A percentile compares a stretch with the other conserved stretches of the same genome.
phyloP scores from a whole-genome alignment of 140 eudicot species.

The Ambrosia hybrid region DNA sequence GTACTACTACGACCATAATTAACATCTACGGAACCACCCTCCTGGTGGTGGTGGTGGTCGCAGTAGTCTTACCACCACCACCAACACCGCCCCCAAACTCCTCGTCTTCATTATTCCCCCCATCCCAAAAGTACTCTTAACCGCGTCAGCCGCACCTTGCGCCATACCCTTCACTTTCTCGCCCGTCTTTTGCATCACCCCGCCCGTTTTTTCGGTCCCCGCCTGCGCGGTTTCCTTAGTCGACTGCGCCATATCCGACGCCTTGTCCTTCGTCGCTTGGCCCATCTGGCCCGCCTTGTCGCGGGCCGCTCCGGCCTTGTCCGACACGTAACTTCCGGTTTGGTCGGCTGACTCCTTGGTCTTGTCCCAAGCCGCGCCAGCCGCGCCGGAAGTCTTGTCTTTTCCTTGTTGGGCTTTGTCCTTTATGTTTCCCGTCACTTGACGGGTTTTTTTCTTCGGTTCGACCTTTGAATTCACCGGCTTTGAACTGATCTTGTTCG shows the following conservation, averaged over 20 bases:
- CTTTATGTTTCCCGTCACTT: conserved; percentile 40
- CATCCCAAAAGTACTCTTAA: conserved; percentile 67
- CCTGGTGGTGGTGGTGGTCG: conserved; percentile 18
- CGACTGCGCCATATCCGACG: conserved; percentile 55
- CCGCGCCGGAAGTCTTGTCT: conserved; percentile 50
- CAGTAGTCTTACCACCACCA: neutral
- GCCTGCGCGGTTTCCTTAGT: conserved; percentile 63
- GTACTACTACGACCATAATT: no score
- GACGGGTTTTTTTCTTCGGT: conserved; percentile 61
- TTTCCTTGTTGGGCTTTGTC: conserved; percentile 60
- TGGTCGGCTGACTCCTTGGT: conserved; percentile 46
- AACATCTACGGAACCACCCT: conserved; percentile 4
- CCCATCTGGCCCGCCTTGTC: conserved; percentile 50
- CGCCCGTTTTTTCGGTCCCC: conserved; percentile 76
- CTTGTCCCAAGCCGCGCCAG: conserved; percentile 38
- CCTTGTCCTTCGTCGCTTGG: conserved; percentile 62
- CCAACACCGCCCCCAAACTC: neutral
- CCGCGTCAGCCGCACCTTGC: conserved; percentile 72
- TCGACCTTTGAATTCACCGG: conserved; percentile 34
- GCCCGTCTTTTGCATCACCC: conserved; percentile 56
- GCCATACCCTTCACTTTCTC: conserved; percentile 77
- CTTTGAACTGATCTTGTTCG: conserved; percentile 8
- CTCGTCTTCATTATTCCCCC: conserved; percentile 40
- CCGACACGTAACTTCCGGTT: conserved; percentile 53
- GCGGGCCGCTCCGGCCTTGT: conserved; percentile 40